Evolutionary conservation across 176 grass and related monocot genomes (phyloP).

Genomic region (Olyra latifolia): DNA sequence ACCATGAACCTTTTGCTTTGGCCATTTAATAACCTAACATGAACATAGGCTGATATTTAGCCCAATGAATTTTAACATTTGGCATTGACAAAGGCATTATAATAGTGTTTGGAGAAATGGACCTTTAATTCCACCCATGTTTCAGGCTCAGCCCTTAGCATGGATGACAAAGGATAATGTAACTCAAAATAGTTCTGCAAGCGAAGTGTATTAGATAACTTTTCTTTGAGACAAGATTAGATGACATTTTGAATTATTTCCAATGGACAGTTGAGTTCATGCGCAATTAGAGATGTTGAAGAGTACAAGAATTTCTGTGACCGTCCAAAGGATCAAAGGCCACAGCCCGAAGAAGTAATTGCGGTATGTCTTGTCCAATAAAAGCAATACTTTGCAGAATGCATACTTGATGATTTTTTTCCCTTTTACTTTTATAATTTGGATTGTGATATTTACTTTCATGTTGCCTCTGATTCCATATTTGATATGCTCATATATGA

Average conservation of each 20-base stretch:
- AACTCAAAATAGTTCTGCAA: neutral
- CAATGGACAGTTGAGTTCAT: constrained; percentile 85
- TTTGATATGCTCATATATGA: neutral
- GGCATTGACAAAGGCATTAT: neutral
- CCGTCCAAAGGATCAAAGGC: constrained; percentile 73
- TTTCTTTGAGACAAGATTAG: neutral
- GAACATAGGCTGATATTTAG: constrained; percentile 5
- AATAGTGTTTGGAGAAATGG: neutral
- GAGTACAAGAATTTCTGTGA: constrained; percentile 99
- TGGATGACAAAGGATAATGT: neutral
- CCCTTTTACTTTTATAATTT: neutral
- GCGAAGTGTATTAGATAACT: neutral
- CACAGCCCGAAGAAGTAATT: constrained; percentile 96
- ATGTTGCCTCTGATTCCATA: constrained; percentile 20
- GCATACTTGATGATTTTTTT: neutral
- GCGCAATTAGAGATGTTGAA: constrained; percentile 91
- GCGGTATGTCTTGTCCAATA: constrained; percentile 56
- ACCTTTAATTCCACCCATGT: neutral
- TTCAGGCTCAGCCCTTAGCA: neutral
- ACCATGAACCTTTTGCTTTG: neutral
- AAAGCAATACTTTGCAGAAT: constrained; percentile 18
- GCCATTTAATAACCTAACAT: neutral
- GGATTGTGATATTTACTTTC: constrained; percentile 1
- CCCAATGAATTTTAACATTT: neutral
- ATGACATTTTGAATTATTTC: constrained; percentile 36